Conservation (phyloP, 2,329 filamentous ascomycete genomes). For the Alternaria triticina region DNA sequence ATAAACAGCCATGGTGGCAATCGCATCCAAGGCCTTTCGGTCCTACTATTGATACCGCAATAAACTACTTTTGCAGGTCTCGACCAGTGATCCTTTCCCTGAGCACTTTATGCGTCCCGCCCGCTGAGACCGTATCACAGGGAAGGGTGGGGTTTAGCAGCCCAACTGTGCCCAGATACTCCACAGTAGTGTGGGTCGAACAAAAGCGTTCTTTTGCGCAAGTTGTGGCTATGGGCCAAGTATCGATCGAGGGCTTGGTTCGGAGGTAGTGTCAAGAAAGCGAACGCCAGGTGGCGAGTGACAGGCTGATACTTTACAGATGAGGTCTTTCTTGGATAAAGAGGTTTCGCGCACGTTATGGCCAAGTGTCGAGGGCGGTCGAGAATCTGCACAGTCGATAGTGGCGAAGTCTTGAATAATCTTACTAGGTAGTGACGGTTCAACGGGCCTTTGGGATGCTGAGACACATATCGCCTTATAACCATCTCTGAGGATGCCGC, state of each 20-base stretch:
- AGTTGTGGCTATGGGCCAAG: constrained; percentile 6
- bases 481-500: no score
- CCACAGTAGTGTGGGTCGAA: not conserved
- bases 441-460: no score
- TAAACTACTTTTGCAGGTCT: not conserved
- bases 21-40: not conserved
- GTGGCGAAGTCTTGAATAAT: not conserved
- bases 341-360: not conserved
- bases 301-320: not conserved
- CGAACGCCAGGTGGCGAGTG: not conserved
- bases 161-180: not conserved
- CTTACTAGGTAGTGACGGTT: not conserved
- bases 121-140: no score
- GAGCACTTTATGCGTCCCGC: not conserved
- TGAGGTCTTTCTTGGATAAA: not conserved
- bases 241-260: not conserved
- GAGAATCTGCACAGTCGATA: not conserved
- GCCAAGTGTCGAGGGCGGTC: not conserved
- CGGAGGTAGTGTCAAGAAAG: not conserved
- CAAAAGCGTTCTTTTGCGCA: constrained; percentile 1
- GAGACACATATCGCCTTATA: no score
- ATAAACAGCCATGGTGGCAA: not conserved
- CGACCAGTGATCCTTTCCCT: not conserved
- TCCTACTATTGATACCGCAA: not conserved
- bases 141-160: not conserved